Conservation (phyloP, 2,329 filamentous ascomycete genomes). For the Phialophora macrospora region DNA sequence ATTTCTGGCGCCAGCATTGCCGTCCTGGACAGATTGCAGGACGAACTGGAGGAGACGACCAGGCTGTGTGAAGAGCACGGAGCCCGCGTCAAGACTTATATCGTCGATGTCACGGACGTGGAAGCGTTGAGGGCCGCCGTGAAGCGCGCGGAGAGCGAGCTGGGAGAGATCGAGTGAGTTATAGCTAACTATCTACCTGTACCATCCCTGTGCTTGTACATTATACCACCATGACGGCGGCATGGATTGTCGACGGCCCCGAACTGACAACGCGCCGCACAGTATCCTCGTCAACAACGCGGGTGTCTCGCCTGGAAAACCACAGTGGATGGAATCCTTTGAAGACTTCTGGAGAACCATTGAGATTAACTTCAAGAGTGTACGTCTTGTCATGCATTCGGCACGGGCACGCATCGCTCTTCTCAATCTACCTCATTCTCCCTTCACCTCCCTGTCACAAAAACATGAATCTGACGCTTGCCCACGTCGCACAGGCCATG, state of each 20-base stretch:
- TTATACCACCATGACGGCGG: neutral
- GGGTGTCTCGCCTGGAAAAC: constrained; percentile 37
- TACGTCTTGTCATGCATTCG: constrained; percentile 8
- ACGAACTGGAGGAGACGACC: constrained; percentile 29
- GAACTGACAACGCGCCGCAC: constrained; percentile 13
- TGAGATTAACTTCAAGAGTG: constrained; percentile 34
- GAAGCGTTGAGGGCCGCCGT: constrained; percentile 28
- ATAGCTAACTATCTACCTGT: no score
- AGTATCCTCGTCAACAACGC: constrained; percentile 42
- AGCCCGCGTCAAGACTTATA: constrained; percentile 31
- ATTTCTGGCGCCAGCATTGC: constrained; percentile 38
- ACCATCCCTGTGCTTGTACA: neutral
- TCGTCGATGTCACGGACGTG: constrained; percentile 41
- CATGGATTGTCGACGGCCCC: no score
- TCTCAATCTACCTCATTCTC: neutral
- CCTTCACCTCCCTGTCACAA: neutral
- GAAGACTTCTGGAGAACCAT: constrained; percentile 31
- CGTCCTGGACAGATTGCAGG: constrained; percentile 38
- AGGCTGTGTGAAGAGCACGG: constrained; percentile 24
- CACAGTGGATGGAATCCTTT: constrained; percentile 35
- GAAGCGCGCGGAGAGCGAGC: constrained; percentile 16
- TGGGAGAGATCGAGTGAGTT: constrained; percentile 32
- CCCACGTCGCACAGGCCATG: constrained; percentile 15
- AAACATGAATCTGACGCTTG: neutral
- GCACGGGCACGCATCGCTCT: neutral